Evolutionary conservation across 2,329 filamentous ascomycete species (phyloP), one percentile per base, ranked within the genome.

Genomic region (Cladosporium cucumerinum): DNA sequence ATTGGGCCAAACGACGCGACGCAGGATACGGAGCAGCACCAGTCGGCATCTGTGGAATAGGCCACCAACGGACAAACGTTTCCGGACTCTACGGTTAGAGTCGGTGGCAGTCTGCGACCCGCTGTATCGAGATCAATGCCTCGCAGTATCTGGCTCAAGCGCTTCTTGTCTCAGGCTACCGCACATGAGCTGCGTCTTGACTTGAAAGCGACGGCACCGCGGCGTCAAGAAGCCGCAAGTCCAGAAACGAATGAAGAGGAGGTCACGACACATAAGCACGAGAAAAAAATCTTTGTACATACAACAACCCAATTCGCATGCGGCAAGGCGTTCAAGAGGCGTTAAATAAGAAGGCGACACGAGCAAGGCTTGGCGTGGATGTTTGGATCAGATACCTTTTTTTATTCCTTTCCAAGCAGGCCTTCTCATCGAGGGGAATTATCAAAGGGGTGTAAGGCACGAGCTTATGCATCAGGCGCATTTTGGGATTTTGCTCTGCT

Each of bases 271-370:
- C 49, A 52, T 30, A 43, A 30, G 58, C 36, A 43, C 36, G 36
- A 43, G 5, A 10, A n/a, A 39, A 34, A 51, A 30, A 34, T 61
- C 43, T 51, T 21, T 49, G 39, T 48, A 49, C 25, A 61, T 61
- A 61, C n/a, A 21, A 43, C 34, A 23, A 39, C 55, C n/a, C 34
- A 39, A 43, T 43, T 57, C 55, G 55, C 55, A 57, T 57, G 36
- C 25, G 55, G 55, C 55, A 36, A 18, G 55, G 55, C 55, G 55
- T 57, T 57, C 34, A 43, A 57, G 23, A 14, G 55, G 55, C 55
- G 55, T 57, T 57, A n/a, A n/a, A n/a, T 30, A 21, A 43, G 21
- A n/a, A 8, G 36, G 36, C 36, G 16, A 8, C 7, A 43, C 16
- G 18, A 43, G 36, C 36, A 7, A 43, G 36, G 36, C 36, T 43